These are phyloP conservation scores for Fraxinus quadrangulata DNA, from an alignment of 257 asterid species.

Conservation along the genomic window DNA sequence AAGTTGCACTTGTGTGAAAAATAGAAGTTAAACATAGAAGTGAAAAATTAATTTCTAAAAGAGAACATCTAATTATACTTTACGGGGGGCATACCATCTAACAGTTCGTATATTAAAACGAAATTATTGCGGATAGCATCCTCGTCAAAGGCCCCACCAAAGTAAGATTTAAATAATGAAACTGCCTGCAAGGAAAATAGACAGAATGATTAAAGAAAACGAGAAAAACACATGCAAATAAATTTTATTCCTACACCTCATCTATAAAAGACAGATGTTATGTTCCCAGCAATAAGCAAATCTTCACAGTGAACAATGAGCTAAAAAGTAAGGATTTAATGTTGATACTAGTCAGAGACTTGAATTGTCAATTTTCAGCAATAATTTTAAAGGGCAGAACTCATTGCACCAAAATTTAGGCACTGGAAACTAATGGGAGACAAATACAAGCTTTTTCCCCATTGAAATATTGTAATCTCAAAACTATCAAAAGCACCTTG, in stretches of 20 bases:
- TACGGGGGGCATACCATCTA: slow-evolving; percentile 73
- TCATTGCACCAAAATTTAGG: slow-evolving; percentile 3
- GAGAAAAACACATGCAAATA: slow-evolving; percentile 14
- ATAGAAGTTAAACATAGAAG: neutral
- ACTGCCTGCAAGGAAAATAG: slow-evolving; percentile 77
- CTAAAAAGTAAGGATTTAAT: slow-evolving; percentile 12
- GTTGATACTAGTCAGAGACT: neutral
- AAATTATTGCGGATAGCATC: slow-evolving; percentile 98
- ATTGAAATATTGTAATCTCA: neutral
- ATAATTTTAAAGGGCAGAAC: slow-evolving; percentile 2
- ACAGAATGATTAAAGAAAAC: slow-evolving; percentile 29
- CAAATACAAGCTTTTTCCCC: neutral
- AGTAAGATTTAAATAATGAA: slow-evolving; percentile 86
- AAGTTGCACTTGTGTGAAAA: neutral
- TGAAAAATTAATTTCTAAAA: neutral
- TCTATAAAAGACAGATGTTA: slow-evolving; percentile 13
- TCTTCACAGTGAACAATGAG: slow-evolving; percentile 5
- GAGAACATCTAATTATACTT: neutral
- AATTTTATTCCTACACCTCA: slow-evolving; percentile 14
- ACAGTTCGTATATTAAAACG: slow-evolving; percentile 86
- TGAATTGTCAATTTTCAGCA: slow-evolving; percentile 7
- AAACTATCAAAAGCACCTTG: slow-evolving; percentile 15
- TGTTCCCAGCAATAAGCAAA: neutral
- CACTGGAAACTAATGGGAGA: slow-evolving; percentile 18
- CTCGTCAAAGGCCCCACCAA: slow-evolving; percentile 98